A percentile compares a stretch with the other conserved stretches of the same genome.
Evolutionary conservation across 1,284 basidiomycete species (phyloP).

Genomic region (Golubevia pallescens): DNA sequence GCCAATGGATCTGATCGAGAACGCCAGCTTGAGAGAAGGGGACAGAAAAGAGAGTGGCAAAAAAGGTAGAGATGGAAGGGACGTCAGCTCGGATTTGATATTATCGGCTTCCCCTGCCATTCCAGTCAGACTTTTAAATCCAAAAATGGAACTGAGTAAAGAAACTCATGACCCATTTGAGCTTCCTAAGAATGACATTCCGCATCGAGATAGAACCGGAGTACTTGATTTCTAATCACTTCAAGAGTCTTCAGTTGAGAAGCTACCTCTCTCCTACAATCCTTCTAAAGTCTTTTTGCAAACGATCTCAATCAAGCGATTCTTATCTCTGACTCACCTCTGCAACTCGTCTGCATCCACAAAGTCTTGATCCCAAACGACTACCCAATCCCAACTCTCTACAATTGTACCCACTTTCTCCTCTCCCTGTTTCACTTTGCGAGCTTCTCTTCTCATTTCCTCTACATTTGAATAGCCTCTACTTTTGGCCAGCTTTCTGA

Average conservation of each 20-base stretch:
- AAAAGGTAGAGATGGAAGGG: too few species aligned
- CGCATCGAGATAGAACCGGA: background rate
- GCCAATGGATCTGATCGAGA: background rate
- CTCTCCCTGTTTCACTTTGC: background rate
- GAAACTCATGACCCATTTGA: too few species aligned
- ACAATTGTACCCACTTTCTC: conserved; percentile 12
- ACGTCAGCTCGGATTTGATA: too few species aligned
- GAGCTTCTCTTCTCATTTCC: background rate
- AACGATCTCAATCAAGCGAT: background rate
- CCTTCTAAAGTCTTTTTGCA: background rate
- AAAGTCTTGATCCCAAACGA: conserved; percentile 30
- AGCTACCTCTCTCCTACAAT: background rate
- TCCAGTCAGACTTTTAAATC: too few species aligned
- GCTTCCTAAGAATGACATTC: too few species aligned
- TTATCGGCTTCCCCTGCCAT: too few species aligned
- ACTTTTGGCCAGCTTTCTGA: too few species aligned
- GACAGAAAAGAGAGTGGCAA: too few species aligned
- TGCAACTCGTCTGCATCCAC: conserved; percentile 26
- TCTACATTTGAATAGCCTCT: background rate
- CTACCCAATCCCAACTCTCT: conserved; percentile 35
- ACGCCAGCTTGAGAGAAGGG: too few species aligned
- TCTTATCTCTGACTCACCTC: conserved; percentile 4
- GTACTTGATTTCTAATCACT: background rate
- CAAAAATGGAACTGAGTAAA: too few species aligned
- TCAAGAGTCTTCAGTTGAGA: too few species aligned